Base-by-base conservation (phyloP, 1,284 basidiomycete species). In the Trametes sp. region DNA sequence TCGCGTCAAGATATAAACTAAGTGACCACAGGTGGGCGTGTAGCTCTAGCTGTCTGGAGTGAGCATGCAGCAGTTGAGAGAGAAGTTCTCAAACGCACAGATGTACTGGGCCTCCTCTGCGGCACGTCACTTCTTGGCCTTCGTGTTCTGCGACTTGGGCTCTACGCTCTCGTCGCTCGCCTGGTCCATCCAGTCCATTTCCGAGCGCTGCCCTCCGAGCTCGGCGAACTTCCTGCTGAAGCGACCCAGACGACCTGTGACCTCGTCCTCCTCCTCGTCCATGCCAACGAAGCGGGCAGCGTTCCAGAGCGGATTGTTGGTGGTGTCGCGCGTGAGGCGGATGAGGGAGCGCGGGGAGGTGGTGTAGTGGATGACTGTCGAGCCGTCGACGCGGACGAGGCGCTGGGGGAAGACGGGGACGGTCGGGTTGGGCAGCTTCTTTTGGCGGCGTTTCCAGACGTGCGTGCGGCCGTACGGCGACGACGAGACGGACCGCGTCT, bases 301-400 rank as follows among this genome's bases (percentile, higher is more conserved):
- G 73, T 90, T 89, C 92, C 88, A 96, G 26, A 93, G 76, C 11
- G 90, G 90, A 74, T 94, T 92, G 75, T 94, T 96, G 16, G 90
- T 93, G 55, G 91, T 88, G 72, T 96, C 94, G 45, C 94, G 87
- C 24, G 93, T 92, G 49, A 95, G 80, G 45, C 87, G 85, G 46
- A 93, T 82, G 46, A 85, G 76, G 3, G 90, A 89, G 5, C 88
- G 87, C 0, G 94, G 94, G 0, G 93, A 93, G 0, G 94, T 95
- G 10, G 91, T 93, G 83, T 89, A 92, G 69, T 95, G 91, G 1
- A 86, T 87, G 75, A 93, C 94, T 1, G 91, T 92, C 21, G 90
- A 90, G n/a, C 94, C 94, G 76, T 96, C 94, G 0, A 93, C 87
- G 67, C 92, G 87, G 60, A 92, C 84, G 64, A 96, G 90, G 62